Evolutionary conservation across 2,329 filamentous ascomycete species (phyloP), one percentile per base, ranked within the genome.

Genomic region (Myrmaecium sp.): DNA sequence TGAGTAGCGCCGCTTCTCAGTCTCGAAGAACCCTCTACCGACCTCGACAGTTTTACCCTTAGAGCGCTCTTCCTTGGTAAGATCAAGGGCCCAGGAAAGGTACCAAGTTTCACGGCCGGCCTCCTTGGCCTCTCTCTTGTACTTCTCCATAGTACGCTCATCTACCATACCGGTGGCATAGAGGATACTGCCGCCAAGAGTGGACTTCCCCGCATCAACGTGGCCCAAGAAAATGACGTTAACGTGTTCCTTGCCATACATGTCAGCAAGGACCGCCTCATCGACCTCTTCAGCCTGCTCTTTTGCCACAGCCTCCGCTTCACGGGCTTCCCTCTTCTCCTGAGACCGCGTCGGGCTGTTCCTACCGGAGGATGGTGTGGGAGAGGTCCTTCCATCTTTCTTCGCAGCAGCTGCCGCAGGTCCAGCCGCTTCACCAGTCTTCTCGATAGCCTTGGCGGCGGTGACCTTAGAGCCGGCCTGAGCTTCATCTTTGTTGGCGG

Each of bases 11-110:
- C 89, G 77, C 62, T 89, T 93, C 34, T 95, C 81, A 3, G 89
- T 93, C 62, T 95, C 89, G 55, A 98, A 94, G 55, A 81, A 94
- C 8, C 81, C 89, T 47, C 86, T 73, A 14, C 89, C 89, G 15
- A 95, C 86, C 55, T 98, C 89, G 36, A 98, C 84, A 5, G 89
- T 98, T 64, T 95, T 98, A 39, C 89, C 89, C 66, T 95, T 92
- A 27, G 80, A 64, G 46, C 91, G 72, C 52, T 98, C 89, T 54
- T 98, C 91, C 55, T 86, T 93, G 40, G 83, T 98, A 52, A 95
- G 54, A 66, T 98, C 89, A 42, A 98, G 69, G 34, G 84, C 91
- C 89, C 91, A 98, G 22, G 89, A 98, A 13, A 98, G 67, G 53
- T 95, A 98, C 89, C 89, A 98, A 3, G 86, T 92, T 60, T 95